Conservation (phyloP, 148 eudicot genomes). For the Rhododendron williamsianum region DNA sequence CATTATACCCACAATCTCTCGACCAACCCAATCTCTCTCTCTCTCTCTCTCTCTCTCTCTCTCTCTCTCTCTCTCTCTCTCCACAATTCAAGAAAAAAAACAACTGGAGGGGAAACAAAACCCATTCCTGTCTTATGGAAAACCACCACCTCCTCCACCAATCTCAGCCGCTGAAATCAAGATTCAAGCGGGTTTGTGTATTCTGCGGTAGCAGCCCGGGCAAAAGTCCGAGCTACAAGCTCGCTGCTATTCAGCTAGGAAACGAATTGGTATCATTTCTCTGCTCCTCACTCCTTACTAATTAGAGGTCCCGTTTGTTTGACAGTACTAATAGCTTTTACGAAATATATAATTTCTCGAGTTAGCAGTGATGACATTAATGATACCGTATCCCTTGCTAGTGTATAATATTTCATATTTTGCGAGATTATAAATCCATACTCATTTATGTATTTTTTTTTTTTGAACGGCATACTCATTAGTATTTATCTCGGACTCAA, state of each 20-base stretch:
- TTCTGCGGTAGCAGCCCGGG: constrained; percentile 85
- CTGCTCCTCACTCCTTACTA: neutral
- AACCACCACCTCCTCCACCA: constrained; percentile 4
- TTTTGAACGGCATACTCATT: too few species aligned
- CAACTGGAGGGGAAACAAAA: neutral
- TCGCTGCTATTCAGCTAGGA: constrained; percentile 65
- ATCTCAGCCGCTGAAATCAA: constrained; percentile 18
- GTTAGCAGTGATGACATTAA: neutral
- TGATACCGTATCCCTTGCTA: neutral
- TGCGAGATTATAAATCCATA: too few species aligned
- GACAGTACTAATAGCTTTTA: neutral
- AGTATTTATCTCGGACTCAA: neutral
- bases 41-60: constrained; percentile 11
- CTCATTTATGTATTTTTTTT: neutral
- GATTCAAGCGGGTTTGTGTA: constrained; percentile 63
- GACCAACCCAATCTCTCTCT: neutral
- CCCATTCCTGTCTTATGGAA: neutral
- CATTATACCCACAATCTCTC: neutral
- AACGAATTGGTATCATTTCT: constrained; percentile 41
- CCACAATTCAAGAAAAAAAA: neutral
- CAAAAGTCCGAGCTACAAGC: constrained; percentile 58
- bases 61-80: constrained; percentile 8
- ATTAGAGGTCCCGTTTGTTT: neutral
- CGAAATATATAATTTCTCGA: neutral
- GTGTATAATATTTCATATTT: neutral